A percentile compares a stretch with the other conserved stretches of the same genome.
Evolutionary conservation across 2,329 filamentous ascomycete genomes (phyloP).

Genomic region (Penicillium sp.): DNA sequence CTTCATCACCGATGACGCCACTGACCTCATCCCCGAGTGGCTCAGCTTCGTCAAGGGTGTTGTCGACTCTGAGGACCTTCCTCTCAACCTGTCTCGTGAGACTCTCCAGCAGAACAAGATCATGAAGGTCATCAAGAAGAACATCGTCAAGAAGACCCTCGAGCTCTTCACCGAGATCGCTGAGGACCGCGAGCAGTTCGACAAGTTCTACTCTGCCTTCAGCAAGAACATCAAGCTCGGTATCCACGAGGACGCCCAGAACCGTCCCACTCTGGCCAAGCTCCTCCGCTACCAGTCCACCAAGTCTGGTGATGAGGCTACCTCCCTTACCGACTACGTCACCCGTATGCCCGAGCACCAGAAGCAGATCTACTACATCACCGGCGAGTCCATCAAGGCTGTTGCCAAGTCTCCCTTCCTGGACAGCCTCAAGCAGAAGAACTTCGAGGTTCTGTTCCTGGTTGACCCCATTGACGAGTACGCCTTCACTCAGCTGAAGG

Average conservation of each 20-base stretch:
- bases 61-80: conserved; percentile 98
- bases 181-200: conserved; percentile 99
- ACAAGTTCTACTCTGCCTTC: conserved; percentile 99
- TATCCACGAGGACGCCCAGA: conserved; percentile 99
- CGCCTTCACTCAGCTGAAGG: conserved; percentile 98
- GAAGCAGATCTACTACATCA: conserved; percentile 99
- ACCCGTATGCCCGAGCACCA: conserved; percentile 99
- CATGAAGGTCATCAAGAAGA: conserved; percentile 99
- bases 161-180: conserved; percentile 99
- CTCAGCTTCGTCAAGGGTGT: conserved; percentile 99
- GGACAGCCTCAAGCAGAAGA: conserved; percentile 95
- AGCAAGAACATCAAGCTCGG: conserved; percentile 99
- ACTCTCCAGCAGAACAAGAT: conserved; percentile 99
- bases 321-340: conserved; percentile 92
- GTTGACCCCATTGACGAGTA: conserved; percentile 99
- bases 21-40: conserved; percentile 98
- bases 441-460: conserved; percentile 98
- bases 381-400: conserved; percentile 97
- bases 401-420: conserved; percentile 98
- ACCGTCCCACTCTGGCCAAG: conserved; percentile 86
- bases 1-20: conserved; percentile 99
- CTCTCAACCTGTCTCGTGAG: conserved; percentile 98
- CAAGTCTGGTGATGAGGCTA: conserved; percentile 93
- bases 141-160: conserved; percentile 99
- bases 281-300: conserved; percentile 97